Conservation (phyloP, 129 eudicot species). For the Flaveria ramosissima region DNA sequence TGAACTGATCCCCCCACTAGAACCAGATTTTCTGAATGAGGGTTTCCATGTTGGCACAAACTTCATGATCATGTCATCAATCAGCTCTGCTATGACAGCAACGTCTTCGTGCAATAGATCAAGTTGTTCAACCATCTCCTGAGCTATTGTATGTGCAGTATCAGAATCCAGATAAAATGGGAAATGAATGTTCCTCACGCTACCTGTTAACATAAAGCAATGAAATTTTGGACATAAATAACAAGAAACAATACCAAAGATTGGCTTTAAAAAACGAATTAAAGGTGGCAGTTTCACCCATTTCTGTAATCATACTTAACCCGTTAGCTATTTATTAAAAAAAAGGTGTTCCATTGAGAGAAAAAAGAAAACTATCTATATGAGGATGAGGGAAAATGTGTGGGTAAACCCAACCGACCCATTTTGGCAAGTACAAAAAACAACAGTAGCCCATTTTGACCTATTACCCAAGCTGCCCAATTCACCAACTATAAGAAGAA, state of each 20-base stretch:
- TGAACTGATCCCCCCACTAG: conserved; percentile 27
- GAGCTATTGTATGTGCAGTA: conserved; percentile 58
- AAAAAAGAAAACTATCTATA: neutral
- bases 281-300: neutral
- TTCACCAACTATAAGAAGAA: neutral
- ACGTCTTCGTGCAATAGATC: conserved; percentile 52
- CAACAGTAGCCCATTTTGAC: neutral
- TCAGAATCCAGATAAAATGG: conserved; percentile 50
- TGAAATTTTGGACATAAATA: neutral
- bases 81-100: conserved; percentile 58
- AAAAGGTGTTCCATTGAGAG: neutral
- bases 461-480: neutral
- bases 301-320: neutral
- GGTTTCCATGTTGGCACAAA: conserved; percentile 56
- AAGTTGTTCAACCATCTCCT: conserved; percentile 79
- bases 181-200: conserved; percentile 53
- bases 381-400: neutral
- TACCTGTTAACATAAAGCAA: conserved; percentile 39
- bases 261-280: neutral
- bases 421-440: neutral
- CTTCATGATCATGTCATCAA: conserved; percentile 49
- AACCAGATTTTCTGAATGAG: conserved; percentile 32
- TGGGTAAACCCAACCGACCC: neutral
- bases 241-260: neutral
- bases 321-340: neutral